These are phyloP conservation scores for Elasticomyces elasticus DNA, from an alignment of 495 filamentous ascomycete genomes.

Conservation along the genomic window DNA sequence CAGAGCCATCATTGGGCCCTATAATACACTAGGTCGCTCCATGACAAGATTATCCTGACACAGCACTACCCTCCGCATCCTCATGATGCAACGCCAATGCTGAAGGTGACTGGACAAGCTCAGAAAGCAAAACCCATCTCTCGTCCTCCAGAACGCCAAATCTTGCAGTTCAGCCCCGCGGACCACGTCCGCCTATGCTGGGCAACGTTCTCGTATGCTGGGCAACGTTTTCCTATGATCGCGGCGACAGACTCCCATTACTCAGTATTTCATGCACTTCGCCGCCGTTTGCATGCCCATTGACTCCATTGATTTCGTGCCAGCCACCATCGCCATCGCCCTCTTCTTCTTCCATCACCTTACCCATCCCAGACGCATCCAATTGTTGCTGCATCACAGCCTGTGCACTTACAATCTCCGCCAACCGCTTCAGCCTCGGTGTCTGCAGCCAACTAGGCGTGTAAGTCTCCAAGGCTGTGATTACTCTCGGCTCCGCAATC, in stretches of 20 bases:
- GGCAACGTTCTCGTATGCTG: too few relatives aligned
- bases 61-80: background rate
- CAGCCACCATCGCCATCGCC: background rate
- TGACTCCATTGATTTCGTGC: background rate
- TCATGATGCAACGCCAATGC: background rate
- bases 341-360: slow-evolving; percentile 5
- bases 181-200: too few relatives aligned
- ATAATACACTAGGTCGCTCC: background rate
- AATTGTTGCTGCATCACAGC: slow-evolving; percentile 62
- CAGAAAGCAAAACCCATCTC: background rate
- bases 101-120: background rate
- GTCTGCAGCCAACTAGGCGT: slow-evolving; percentile 97
- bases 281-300: slow-evolving; percentile 1
- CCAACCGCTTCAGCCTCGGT: slow-evolving; percentile 81
- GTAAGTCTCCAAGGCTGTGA: slow-evolving; percentile 95
- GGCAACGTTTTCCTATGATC: background rate
- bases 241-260: background rate
- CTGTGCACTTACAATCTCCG: slow-evolving; percentile 94
- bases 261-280: slow-evolving; percentile 5
- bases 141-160: background rate
- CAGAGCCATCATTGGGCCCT: too few relatives aligned
- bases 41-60: background rate
- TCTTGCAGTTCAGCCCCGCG: background rate
- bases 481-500: slow-evolving; percentile 91
- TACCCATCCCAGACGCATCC: slow-evolving; percentile 15